Evolutionary conservation across 805 yeast species (phyloP).

Genomic region (Wickerhamomyces kurtzmanii): DNA sequence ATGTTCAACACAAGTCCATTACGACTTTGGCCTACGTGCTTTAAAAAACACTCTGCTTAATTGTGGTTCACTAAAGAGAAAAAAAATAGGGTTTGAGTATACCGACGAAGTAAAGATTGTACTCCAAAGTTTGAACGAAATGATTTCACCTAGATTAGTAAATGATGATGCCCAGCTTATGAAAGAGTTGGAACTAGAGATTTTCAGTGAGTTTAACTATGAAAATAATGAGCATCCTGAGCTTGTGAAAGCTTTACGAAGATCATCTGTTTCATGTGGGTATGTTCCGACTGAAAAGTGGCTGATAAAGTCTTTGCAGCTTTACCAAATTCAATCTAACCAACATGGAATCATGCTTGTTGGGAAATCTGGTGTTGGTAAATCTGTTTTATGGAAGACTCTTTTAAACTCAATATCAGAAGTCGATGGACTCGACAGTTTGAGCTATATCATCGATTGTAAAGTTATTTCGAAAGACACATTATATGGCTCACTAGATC

Average conservation of each 20-base stretch:
- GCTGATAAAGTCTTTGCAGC: slow-evolving; percentile 47
- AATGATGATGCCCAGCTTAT: slow-evolving; percentile 39
- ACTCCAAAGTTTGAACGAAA: slow-evolving; percentile 44
- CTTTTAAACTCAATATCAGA: slow-evolving; percentile 34
- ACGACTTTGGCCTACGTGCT: slow-evolving; percentile 86
- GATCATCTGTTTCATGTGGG: slow-evolving; percentile 22
- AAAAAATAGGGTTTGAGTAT: slow-evolving; percentile 3
- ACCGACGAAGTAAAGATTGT: slow-evolving; percentile 25
- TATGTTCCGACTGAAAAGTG: slow-evolving; percentile 28
- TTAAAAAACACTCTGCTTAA: slow-evolving; percentile 55
- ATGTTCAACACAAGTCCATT: slow-evolving; percentile 55
- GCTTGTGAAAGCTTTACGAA: slow-evolving; percentile 17
- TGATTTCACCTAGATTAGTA: slow-evolving; percentile 60
- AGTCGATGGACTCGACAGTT: slow-evolving; percentile 24
- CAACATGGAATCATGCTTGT: slow-evolving; percentile 78
- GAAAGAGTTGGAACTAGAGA: slow-evolving; percentile 6
- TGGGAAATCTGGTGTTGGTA: slow-evolving; percentile 73
- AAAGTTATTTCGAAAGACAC: slow-evolving; percentile 60
- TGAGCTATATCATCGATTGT: slow-evolving; percentile 51
- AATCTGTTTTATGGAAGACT: slow-evolving; percentile 42
- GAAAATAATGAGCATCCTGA: slow-evolving; percentile 14
- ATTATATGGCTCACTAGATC: slow-evolving; percentile 64
- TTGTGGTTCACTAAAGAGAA: slow-evolving; percentile 40
- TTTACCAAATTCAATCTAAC: slow-evolving; percentile 46
- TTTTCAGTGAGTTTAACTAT: slow-evolving; percentile 18